Evolutionary conservation across 257 asterid species (phyloP), one percentile per base, ranked within the genome.

Genomic region (Lycium ferocissimum): DNA sequence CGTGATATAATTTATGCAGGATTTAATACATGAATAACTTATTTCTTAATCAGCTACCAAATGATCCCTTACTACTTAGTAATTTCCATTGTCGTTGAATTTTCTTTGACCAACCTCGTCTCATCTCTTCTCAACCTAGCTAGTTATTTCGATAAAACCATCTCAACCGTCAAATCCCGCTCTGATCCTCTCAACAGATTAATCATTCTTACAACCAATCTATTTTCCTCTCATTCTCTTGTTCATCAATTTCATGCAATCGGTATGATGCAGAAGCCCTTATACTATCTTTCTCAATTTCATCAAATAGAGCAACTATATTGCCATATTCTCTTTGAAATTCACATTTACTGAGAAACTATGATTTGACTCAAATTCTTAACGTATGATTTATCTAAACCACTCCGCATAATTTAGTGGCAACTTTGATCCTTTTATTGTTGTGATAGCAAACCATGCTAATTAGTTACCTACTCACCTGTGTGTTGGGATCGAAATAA

Each of bases 271-370:
- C 89, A 7, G 97, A 91, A 84, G 97, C 95, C 89, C 96, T 89
- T 84, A 95, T 92, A 49, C 98, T 98, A 78, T 97, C 99, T 88
- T 95, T 97, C 91, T 95, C 99, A 83, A 95, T 95, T 14, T 97
- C 99, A 86, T 95, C 97, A 86, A 95, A 94, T 20, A 95, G 94
- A 54, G 99, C 97, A 85, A 84, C 81, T 89, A 98, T 93, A 65
- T 90, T 84, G 85, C 88, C 89, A 66, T 97, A 94, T 43, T 95
- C 98, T 95, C 97, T 95, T 54, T 17, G 18, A 54, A 54, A 12
- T 54, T 54, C 18, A 54, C 14, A 54, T 54, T 6, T 54, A 54
- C 59, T 3, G 18, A 17, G 2, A n/a, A n/a, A n/a, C n/a, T n/a
- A 54, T 54, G 59, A 54, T n/a, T 54, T 54, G 59, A 54, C 17